These are phyloP conservation scores for Blepharisma undulans DNA, from an alignment of 169 alveolate species.

Conservation along the genomic window DNA sequence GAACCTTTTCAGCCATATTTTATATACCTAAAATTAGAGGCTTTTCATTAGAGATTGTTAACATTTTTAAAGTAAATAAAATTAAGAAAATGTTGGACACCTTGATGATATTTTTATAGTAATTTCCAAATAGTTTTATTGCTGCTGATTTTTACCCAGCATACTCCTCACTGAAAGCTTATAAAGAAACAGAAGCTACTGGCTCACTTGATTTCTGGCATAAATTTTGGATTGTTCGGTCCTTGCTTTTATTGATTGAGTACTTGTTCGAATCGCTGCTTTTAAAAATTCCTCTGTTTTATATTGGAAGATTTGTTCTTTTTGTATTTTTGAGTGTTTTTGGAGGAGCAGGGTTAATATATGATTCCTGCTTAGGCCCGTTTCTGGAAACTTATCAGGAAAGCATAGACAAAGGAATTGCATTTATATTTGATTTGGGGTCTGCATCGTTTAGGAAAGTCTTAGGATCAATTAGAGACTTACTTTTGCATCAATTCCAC, in stretches of 20 bases:
- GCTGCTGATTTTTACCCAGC: slow-evolving; percentile 32
- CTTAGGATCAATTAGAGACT: not conserved
- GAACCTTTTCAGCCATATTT: not conserved
- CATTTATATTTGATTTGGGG: not conserved
- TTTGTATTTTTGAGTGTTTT: not conserved
- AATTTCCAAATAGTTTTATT: not conserved
- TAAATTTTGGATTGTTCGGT: slow-evolving; percentile 9
- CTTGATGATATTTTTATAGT: not conserved
- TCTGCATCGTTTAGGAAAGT: not conserved
- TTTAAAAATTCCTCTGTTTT: not conserved
- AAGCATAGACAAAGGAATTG: not conserved
- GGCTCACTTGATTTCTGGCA: slow-evolving; percentile 3
- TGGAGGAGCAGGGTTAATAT: not conserved
- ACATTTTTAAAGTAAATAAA: not conserved
- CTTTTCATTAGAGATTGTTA: not conserved
- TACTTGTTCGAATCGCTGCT: not conserved
- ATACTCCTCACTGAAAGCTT: slow-evolving; percentile 14
- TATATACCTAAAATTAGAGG: not conserved
- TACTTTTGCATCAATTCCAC: not conserved
- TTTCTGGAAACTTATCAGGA: not conserved
- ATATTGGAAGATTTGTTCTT: not conserved
- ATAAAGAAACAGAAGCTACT: not conserved
- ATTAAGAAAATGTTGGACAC: not conserved
- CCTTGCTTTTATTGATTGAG: slow-evolving; percentile 1
- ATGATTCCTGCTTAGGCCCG: not conserved